Evolutionary conservation across 805 yeast species (phyloP).

Genomic region (Novakomyces olei): DNA sequence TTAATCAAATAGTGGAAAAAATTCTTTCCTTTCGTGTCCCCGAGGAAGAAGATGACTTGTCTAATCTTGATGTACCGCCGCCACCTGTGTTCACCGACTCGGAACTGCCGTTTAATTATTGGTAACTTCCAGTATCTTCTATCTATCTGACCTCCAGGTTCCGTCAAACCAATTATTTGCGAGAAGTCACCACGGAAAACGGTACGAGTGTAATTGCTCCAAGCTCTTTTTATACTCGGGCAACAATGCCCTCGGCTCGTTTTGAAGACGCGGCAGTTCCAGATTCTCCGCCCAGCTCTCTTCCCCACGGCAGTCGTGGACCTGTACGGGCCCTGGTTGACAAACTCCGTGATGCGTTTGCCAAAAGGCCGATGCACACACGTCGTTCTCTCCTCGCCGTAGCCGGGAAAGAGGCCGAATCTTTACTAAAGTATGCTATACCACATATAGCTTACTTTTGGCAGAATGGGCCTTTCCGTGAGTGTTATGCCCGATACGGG

Average conservation of each 20-base stretch:
- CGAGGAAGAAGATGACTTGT: constrained; percentile 8
- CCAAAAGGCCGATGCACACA: constrained; percentile 63
- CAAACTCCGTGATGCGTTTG: constrained; percentile 27
- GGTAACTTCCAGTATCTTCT: constrained; percentile 16
- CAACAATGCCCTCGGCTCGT: not conserved
- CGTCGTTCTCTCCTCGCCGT: constrained; percentile 37
- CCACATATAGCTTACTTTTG: constrained; percentile 68
- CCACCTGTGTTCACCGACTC: constrained; percentile 67
- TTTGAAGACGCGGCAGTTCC: not conserved
- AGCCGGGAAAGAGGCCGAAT: constrained; percentile 15
- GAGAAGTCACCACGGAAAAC: constrained; percentile 32
- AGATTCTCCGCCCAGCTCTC: not conserved
- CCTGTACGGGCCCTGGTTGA: constrained; percentile 13
- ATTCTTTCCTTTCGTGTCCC: not conserved
- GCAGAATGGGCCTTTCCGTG: constrained; percentile 88
- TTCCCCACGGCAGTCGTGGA: not conserved
- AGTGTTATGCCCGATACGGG: constrained; percentile 58
- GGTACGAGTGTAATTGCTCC: constrained; percentile 15
- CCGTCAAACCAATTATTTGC: constrained; percentile 43
- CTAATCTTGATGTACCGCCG: constrained; percentile 52
- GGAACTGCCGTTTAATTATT: constrained; percentile 55
- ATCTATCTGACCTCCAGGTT: constrained; percentile 11
- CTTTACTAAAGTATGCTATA: constrained; percentile 43
- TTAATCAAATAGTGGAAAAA: constrained; percentile 1
- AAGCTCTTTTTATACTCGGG: not conserved